These are phyloP conservation scores for Amylostereum areolatum DNA, from an alignment of 1,284 basidiomycete genomes.

Conservation along the genomic window DNA sequence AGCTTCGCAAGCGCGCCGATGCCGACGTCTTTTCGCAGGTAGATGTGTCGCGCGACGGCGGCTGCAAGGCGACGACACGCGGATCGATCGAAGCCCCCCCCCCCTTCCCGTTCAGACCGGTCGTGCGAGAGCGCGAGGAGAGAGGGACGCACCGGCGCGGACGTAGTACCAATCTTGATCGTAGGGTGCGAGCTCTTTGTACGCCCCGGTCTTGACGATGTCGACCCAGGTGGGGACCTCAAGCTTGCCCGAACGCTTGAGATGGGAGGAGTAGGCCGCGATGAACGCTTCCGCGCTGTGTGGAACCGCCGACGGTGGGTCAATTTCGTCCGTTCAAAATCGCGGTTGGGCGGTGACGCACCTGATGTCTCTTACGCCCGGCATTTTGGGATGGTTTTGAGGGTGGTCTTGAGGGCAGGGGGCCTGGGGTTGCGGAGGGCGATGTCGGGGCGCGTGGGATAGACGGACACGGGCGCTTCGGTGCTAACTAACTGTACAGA, in stretches of 20 bases:
- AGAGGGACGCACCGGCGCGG: slow-evolving; percentile 73
- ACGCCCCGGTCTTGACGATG: slow-evolving; percentile 96
- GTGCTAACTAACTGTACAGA: too few species aligned
- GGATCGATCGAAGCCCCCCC: slow-evolving; percentile 1
- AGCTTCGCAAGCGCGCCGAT: slow-evolving; percentile 95
- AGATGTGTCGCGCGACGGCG: slow-evolving; percentile 98
- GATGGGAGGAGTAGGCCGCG: slow-evolving; percentile 85
- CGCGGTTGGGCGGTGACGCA: slow-evolving; percentile 27
- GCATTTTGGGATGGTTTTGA: slow-evolving; percentile 58
- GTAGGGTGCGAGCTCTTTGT: slow-evolving; percentile 98
- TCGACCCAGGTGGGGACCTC: slow-evolving; percentile 99
- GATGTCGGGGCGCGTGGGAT: slow-evolving; percentile 19
- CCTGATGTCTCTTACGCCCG: slow-evolving; percentile 91
- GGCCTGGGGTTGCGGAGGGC: slow-evolving; percentile 31
- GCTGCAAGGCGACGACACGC: slow-evolving; percentile 43
- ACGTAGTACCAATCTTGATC: slow-evolving; percentile 99
- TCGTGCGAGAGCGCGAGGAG: background rate
- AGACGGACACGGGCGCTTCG: too few species aligned
- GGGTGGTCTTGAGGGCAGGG: slow-evolving; percentile 36
- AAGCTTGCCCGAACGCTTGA: slow-evolving; percentile 95
- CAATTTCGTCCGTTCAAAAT: background rate
- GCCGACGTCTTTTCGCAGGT: slow-evolving; percentile 98
- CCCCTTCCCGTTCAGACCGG: too few species aligned
- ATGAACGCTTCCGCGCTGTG: slow-evolving; percentile 87
- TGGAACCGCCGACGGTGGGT: background rate